A percentile compares a stretch with the other conserved stretches of the same genome.
phyloP scores from a whole-genome alignment of 495 filamentous ascomycete genomes.

The Penicillium canescens region DNA sequence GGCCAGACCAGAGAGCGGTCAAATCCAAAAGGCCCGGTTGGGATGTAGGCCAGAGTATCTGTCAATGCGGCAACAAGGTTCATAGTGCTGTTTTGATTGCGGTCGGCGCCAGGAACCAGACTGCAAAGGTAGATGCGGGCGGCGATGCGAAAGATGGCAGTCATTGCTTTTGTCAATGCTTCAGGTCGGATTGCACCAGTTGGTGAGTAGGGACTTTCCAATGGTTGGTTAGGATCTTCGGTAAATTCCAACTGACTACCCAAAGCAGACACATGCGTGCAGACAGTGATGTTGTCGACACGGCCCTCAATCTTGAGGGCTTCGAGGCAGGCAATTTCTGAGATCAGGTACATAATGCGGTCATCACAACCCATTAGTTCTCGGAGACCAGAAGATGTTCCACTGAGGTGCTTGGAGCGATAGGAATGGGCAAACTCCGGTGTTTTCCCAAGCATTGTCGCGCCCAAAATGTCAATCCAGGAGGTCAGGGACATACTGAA shows the following conservation, averaged over 20 bases:
- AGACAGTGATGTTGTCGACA: constrained; percentile 75
- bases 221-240: constrained; percentile 57
- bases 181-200: constrained; percentile 79
- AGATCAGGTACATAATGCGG: constrained; percentile 96
- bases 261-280: constrained; percentile 78
- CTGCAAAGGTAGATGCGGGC: constrained; percentile 95
- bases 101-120: constrained; percentile 84
- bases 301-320: constrained; percentile 79
- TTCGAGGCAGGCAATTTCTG: constrained; percentile 94
- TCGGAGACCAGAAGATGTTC: constrained; percentile 70
- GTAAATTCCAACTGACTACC: constrained; percentile 81
- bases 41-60: constrained; percentile 72
- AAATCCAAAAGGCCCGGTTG: constrained; percentile 75
- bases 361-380: constrained; percentile 99
- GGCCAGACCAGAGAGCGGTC: constrained; percentile 95
- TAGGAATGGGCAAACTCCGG: constrained; percentile 91
- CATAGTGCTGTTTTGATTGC: constrained; percentile 64
- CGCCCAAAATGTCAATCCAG: constrained; percentile 96
- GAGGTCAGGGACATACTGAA: constrained; percentile 95
- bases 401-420: constrained; percentile 80
- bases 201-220: constrained; percentile 51
- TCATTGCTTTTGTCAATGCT: constrained; percentile 82
- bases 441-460: constrained; percentile 84
- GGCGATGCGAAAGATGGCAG: constrained; percentile 83
- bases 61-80: constrained; percentile 75